These are phyloP conservation scores for Leccinum pallidistipes DNA, from an alignment of 1,284 basidiomycete species.

Conservation along the genomic window DNA sequence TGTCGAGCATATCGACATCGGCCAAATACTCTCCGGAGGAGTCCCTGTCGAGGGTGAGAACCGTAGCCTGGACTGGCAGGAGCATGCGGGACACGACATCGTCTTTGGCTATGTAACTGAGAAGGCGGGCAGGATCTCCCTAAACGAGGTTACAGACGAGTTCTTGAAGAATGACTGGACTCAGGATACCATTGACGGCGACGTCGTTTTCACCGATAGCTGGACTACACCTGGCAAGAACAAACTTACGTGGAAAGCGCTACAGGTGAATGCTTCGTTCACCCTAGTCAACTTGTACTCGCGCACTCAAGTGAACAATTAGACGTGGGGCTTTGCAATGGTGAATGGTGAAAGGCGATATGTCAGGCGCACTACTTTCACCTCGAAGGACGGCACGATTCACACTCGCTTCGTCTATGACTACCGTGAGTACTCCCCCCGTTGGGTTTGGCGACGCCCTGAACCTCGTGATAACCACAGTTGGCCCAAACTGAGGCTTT, in stretches of 20 bases:
- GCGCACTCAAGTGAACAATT: constrained; percentile 1
- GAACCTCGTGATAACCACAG: constrained; percentile 9
- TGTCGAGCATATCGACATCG: constrained; percentile 47
- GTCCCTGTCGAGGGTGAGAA: constrained; percentile 43
- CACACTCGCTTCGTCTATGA: constrained; percentile 64
- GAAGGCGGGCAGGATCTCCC: constrained; percentile 49
- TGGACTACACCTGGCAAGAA: constrained; percentile 57
- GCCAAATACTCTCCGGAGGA: constrained; percentile 46
- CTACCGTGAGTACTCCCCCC: constrained; percentile 44
- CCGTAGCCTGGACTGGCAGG: constrained; percentile 42
- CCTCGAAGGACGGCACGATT: constrained; percentile 53
- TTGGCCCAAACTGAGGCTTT: constrained; percentile 11
- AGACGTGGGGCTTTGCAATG: constrained; percentile 73
- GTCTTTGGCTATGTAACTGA: constrained; percentile 46
- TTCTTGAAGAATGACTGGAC: constrained; percentile 58
- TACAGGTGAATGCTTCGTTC: constrained; percentile 44
- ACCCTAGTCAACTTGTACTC: constrained; percentile 3
- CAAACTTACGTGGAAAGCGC: constrained; percentile 49
- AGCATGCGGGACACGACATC: constrained; percentile 39
- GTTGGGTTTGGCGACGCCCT: constrained; percentile 8
- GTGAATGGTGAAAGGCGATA: constrained; percentile 62
- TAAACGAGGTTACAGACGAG: constrained; percentile 48
- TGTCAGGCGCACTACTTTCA: constrained; percentile 62
- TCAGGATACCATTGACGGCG: constrained; percentile 51
- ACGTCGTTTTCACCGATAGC: constrained; percentile 49